phyloP scores from a whole-genome alignment of 306 rosid species.

The Casuarina cunninghamiana region DNA sequence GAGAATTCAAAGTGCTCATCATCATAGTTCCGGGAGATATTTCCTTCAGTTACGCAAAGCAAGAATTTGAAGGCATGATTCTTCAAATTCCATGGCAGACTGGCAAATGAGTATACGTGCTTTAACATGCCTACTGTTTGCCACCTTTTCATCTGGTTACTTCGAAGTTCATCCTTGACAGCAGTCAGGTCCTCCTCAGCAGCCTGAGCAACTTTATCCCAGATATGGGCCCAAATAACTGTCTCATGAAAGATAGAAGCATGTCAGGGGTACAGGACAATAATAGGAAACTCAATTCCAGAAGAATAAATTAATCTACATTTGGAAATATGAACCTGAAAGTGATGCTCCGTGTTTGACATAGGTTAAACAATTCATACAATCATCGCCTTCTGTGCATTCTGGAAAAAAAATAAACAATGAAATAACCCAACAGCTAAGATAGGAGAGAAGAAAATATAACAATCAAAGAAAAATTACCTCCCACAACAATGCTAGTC shows the following conservation, averaged over 20 bases:
- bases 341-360: conserved; percentile 77
- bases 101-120: conserved; percentile 54
- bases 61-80: conserved; percentile 65
- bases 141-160: conserved; percentile 71
- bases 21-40: conserved; percentile 31
- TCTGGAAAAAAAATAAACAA: conserved; percentile 11
- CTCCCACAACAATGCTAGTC: conserved; percentile 48
- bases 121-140: conserved; percentile 78
- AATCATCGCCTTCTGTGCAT: conserved; percentile 54
- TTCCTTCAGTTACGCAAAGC: conserved; percentile 54
- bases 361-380: conserved; percentile 50
- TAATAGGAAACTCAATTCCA: conserved; percentile 1
- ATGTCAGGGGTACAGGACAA: conserved; percentile 22
- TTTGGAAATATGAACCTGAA: conserved; percentile 61
- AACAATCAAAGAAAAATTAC: conserved; percentile 39
- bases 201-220: conserved; percentile 54
- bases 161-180: conserved; percentile 56
- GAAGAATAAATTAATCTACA: conserved; percentile 5
- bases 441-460: conserved; percentile 13
- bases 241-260: conserved; percentile 25
- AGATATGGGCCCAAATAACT: conserved; percentile 81
- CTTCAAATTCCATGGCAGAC: conserved; percentile 77
- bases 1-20: conserved; percentile 46
- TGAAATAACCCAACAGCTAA: conserved; percentile 13
- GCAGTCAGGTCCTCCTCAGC: conserved; percentile 52